phyloP scores from a whole-genome alignment of 148 eudicot species.

The Nepenthes mirabilis region DNA sequence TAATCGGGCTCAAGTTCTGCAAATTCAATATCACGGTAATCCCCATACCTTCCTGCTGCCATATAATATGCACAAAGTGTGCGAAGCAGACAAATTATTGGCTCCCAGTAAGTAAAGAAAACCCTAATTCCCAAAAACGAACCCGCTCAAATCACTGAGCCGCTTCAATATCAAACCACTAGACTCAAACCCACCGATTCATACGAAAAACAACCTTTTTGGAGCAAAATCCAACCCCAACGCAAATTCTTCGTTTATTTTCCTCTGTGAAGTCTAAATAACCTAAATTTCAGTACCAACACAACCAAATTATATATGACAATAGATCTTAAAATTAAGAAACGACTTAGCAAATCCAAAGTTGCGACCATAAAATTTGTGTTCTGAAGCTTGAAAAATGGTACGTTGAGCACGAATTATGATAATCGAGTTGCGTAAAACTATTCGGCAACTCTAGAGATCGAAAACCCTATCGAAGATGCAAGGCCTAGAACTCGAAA shows the following conservation, averaged over 20 bases:
- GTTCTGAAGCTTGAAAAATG: constrained; percentile 11
- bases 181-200: neutral
- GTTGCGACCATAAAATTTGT: constrained; percentile 8
- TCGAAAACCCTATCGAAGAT: neutral
- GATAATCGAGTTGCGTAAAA: neutral
- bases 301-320: constrained; percentile 7
- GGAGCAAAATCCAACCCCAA: no score
- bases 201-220: no score
- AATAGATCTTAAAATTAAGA: constrained; percentile 13
- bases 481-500: constrained; percentile 6
- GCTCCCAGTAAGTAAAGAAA: neutral
- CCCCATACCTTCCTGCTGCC: constrained; percentile 69
- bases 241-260: no score
- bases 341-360: constrained; percentile 5
- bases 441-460: constrained; percentile 8
- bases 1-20: constrained; percentile 40
- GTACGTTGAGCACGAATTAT: constrained; percentile 11
- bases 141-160: neutral
- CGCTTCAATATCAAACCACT: constrained; percentile 4
- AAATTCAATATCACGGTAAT: constrained; percentile 31
- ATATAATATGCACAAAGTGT: constrained; percentile 13
- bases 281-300: constrained; percentile 2
- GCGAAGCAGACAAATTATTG: constrained; percentile 1
- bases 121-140: constrained; percentile 3
- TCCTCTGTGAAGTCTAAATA: no score